These are phyloP conservation scores for Coniochaeta sp. DNA, from an alignment of 2,329 filamentous ascomycete genomes.

Conservation along the genomic window DNA sequence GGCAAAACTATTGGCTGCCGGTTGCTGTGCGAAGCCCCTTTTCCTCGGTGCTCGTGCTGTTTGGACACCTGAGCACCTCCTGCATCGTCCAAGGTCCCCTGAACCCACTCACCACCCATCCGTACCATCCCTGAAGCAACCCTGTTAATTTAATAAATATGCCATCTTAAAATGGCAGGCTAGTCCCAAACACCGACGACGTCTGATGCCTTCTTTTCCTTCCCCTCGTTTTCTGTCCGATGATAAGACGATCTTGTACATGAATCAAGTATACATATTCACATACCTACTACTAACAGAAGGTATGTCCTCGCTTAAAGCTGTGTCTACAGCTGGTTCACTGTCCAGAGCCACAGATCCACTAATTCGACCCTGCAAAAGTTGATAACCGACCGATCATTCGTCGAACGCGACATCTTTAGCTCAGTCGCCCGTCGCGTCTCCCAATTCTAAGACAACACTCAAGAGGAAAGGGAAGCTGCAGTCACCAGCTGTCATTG, in stretches of 20 bases:
- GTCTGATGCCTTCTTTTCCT: not conserved
- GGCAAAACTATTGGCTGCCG: not conserved
- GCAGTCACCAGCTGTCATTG: too few relatives aligned
- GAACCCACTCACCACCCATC: slow-evolving; percentile 2
- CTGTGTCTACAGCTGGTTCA: too few relatives aligned
- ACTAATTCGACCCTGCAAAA: not conserved
- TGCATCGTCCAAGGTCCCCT: not conserved
- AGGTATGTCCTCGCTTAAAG: too few relatives aligned
- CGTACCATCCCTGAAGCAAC: slow-evolving; percentile 3
- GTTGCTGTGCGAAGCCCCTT: not conserved
- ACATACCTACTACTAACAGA: too few relatives aligned
- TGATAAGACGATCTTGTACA: not conserved
- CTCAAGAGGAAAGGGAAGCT: not conserved
- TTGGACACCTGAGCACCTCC: slow-evolving; percentile 2
- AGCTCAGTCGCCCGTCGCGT: not conserved
- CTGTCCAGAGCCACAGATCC: not conserved
- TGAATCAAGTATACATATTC: too few relatives aligned
- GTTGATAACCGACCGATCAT: not conserved
- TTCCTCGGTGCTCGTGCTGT: not conserved
- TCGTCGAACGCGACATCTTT: not conserved
- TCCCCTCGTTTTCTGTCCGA: not conserved
- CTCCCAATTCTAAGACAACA: not conserved
- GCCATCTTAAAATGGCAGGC: slow-evolving; percentile 1
- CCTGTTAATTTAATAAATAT: slow-evolving; percentile 3
- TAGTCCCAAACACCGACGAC: not conserved